Base-by-base conservation (phyloP, 1,139 yeast genomes). In the Geotrichum carabidarum region DNA sequence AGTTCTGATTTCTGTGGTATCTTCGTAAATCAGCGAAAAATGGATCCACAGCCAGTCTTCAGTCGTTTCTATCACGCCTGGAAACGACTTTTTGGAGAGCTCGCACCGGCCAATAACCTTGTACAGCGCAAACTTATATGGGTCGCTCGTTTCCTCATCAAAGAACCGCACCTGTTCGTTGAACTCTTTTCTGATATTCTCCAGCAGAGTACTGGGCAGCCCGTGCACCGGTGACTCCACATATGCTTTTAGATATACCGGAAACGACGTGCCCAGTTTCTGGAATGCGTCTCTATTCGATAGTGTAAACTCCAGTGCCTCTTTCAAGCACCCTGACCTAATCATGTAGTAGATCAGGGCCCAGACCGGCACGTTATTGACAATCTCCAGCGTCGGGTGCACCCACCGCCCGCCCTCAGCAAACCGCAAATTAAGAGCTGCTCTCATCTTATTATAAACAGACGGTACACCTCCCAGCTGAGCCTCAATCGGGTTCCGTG, bases 21-120 rank as follows among this genome's bases (percentile, higher is more conserved):
- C 56, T 63, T 86, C 94, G 57, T 84, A 81, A 15, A 86, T 81
- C 35, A 91, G 76, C 65, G 84, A 79, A 55, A 93, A 78, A 70
- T 93, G 97, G 67, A 87, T 81, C 99, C 99, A 93, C 54, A 91
- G 71, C 99, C 99, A 94, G 71, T 93, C 99, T 69, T 93, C 99
- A 52, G 91, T 81, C 58, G 95, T 87, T 45, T 90, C 83, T 48
- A 93, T 84, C 30, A 78, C 75, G n/a, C 61, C 66, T 1, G 96
- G 94, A 53, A 91, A 78, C 15, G 82, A 78, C 66, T 87, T 88
- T 63, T 84, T 81, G 6, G 83, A 75, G 59, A 86, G 74, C 62
- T 90, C 96, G 70, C 98, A 90, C 68, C 95, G 84, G 8, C 99
- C 99, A 58, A 93, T 79, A 37, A 93, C 79, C 71, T 93, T 93